A percentile compares a stretch with the other conserved stretches of the same genome.
phyloP scores from a whole-genome alignment of 768 basidiomycete genomes.

The Mycena galopus region DNA sequence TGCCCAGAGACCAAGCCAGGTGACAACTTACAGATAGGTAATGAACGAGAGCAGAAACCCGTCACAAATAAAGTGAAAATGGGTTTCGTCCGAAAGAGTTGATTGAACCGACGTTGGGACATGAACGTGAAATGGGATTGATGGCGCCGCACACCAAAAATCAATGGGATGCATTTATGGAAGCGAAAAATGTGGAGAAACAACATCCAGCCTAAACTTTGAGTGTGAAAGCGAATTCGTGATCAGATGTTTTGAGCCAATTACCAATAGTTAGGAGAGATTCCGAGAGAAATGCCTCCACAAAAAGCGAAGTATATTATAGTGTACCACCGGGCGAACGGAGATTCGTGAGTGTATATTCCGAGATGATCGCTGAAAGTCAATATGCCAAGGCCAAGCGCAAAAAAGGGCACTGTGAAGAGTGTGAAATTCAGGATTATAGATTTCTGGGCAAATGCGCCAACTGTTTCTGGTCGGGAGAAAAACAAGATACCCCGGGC shows the following conservation, averaged over 20 bases:
- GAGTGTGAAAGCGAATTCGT: background rate
- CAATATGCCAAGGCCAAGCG: background rate
- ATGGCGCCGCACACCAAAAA: background rate
- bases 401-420: background rate
- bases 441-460: conserved; percentile 2
- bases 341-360: conserved; percentile 1
- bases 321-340: conserved; percentile 2
- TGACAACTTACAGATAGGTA: conserved; percentile 2
- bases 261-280: background rate
- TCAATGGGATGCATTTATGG: background rate
- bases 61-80: conserved; percentile 5
- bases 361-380: conserved; percentile 3
- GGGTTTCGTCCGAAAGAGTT: background rate
- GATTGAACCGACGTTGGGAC: conserved; percentile 11
- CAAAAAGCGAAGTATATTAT: background rate
- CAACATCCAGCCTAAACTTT: background rate
- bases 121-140: conserved; percentile 11
- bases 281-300: background rate
- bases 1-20: background rate
- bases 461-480: conserved; percentile 1
- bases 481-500: conserved; percentile 1
- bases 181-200: conserved; percentile 4
- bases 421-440: conserved; percentile 4
- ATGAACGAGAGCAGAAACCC: background rate
- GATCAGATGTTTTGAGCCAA: background rate